phyloP scores from a whole-genome alignment of 495 filamentous ascomycete genomes.

The Podospora pseudopauciseta region DNA sequence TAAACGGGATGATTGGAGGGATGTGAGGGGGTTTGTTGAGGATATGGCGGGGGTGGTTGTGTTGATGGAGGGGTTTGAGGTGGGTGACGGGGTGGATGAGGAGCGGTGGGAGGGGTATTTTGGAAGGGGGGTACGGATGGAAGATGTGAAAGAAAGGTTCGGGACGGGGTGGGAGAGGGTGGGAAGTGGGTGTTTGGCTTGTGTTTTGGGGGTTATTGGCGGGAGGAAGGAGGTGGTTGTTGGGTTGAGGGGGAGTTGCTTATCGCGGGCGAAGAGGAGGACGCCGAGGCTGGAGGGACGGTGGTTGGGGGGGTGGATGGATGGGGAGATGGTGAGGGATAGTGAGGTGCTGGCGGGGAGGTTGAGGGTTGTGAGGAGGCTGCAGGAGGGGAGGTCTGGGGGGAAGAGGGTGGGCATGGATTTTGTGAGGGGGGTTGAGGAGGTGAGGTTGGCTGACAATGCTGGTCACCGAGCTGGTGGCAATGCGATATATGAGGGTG shows the following conservation, averaged over 20 bases:
- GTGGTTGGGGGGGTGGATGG: slow-evolving; percentile 35
- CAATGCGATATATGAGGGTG: not conserved
- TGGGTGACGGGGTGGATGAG: not conserved
- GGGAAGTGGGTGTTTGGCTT: slow-evolving; percentile 41
- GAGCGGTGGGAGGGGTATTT: not conserved
- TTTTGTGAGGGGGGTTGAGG: not conserved
- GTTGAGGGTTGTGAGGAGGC: not conserved
- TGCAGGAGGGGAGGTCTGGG: not conserved
- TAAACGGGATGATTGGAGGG: not conserved
- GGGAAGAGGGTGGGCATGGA: not conserved
- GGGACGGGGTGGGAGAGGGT: slow-evolving; percentile 24
- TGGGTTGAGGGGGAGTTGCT: slow-evolving; percentile 36
- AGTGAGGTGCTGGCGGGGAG: not conserved
- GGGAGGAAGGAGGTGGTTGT: slow-evolving; percentile 33
- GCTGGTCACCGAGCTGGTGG: no score
- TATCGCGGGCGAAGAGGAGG: slow-evolving; percentile 31
- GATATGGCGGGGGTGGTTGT: not conserved
- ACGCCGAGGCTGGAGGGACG: slow-evolving; percentile 33
- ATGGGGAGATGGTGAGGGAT: not conserved
- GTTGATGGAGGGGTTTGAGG: not conserved
- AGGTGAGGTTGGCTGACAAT: not conserved
- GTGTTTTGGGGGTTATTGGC: slow-evolving; percentile 43
- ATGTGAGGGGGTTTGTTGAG: not conserved
- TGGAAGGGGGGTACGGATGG: not conserved
- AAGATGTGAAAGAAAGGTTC: not conserved